phyloP scores from a whole-genome alignment of 306 rosid species.

The Gastrolobium villosum region DNA sequence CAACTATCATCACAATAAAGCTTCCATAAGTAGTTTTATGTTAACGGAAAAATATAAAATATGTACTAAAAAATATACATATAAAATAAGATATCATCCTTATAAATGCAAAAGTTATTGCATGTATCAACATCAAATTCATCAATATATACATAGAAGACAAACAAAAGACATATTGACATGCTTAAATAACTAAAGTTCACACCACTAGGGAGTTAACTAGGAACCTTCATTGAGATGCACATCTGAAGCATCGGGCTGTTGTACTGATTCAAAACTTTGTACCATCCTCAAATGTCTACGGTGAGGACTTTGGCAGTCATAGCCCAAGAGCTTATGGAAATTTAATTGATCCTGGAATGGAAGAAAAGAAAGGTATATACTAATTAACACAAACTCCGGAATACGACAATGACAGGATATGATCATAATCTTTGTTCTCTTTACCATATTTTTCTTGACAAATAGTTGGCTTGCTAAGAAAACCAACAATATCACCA shows the following conservation, averaged over 20 bases:
- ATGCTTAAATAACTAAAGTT: conserved; percentile 23
- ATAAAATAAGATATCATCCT: conserved; percentile 21
- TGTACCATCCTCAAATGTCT: conserved; percentile 56
- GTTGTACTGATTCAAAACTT: conserved; percentile 55
- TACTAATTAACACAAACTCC: conserved; percentile 15
- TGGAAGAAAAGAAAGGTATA: conserved; percentile 32
- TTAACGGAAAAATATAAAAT: conserved; percentile 14
- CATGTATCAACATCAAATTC: conserved; percentile 23
- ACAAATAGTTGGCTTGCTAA: conserved; percentile 87
- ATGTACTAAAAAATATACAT: neutral
- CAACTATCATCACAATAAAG: neutral
- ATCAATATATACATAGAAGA: neutral
- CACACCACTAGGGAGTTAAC: conserved; percentile 38
- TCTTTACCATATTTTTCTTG: conserved; percentile 85
- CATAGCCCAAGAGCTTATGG: conserved; percentile 78
- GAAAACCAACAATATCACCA: conserved; percentile 87
- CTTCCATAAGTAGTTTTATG: conserved; percentile 13
- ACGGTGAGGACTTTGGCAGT: conserved; percentile 62
- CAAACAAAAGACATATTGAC: conserved; percentile 26
- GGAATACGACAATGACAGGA: conserved; percentile 18
- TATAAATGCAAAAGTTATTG: conserved; percentile 33
- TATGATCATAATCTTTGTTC: conserved; percentile 18
- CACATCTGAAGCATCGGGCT: conserved; percentile 51
- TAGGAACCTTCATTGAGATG: conserved; percentile 66
- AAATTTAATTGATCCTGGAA: conserved; percentile 82